phyloP scores from a whole-genome alignment of 2,329 filamentous ascomycete species.

The Epichloe hybrida region DNA sequence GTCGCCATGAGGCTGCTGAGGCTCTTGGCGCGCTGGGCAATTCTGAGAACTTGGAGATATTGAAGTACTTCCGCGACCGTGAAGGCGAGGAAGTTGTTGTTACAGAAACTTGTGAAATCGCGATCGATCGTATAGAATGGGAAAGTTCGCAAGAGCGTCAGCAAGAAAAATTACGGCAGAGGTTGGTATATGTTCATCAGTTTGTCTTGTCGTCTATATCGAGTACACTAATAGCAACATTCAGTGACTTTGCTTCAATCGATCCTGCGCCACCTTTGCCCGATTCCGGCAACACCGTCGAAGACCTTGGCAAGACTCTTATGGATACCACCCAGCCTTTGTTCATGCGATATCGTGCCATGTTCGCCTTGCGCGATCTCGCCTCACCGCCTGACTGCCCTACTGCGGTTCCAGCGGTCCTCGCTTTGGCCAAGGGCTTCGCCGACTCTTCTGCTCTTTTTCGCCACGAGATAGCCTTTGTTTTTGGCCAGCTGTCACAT shows the following conservation, averaged over 20 bases:
- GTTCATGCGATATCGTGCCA: conserved; percentile 89
- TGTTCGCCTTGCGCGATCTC: conserved; percentile 93
- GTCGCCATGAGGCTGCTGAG: conserved; percentile 90
- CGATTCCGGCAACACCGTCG: conserved; percentile 53
- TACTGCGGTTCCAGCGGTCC: conserved; percentile 76
- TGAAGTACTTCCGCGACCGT: conserved; percentile 63
- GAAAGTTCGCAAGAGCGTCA: conserved; percentile 62
- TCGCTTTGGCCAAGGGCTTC: conserved; percentile 75
- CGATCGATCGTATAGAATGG: conserved; percentile 88
- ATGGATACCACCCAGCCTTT: conserved; percentile 69
- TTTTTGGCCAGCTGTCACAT: conserved; percentile 91
- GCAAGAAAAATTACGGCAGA: conserved; percentile 65
- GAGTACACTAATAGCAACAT: neutral
- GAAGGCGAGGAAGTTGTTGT: conserved; percentile 68
- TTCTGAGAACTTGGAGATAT: conserved; percentile 55
- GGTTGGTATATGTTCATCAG: conserved; percentile 36
- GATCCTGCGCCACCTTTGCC: conserved; percentile 87
- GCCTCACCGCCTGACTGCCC: conserved; percentile 85
- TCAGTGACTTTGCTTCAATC: conserved; percentile 85
- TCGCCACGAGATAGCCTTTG: conserved; percentile 95
- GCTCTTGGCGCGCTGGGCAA: conserved; percentile 81
- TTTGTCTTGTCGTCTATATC: neutral
- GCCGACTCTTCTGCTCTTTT: conserved; percentile 81
- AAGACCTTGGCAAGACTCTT: conserved; percentile 60
- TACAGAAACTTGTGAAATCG: conserved; percentile 94